Evolutionary conservation across 768 basidiomycete species (phyloP), one percentile per base, ranked within the genome.

Genomic region (Mycena galericulata): DNA sequence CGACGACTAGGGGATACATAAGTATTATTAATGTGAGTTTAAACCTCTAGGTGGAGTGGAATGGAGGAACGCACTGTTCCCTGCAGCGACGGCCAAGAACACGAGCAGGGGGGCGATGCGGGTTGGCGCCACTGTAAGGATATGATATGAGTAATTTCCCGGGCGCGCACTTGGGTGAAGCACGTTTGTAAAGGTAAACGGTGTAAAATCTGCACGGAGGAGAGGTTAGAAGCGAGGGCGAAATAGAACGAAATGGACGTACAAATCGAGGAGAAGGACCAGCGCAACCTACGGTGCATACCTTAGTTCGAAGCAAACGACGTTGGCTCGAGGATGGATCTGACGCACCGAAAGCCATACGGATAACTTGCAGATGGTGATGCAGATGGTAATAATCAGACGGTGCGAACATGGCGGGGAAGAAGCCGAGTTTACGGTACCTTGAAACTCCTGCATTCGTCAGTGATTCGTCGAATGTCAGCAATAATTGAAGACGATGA

Each of bases 391-490:
- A 36, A 36, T 7, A 36, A 7, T 36, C 17, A 12, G 29, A 49
- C 8, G 26, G 24, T 34, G 3, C 10, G 29, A n/a, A 47, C 15
- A 10, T 18, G 32, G 11, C n/a, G 14, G 29, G 22, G 15, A 17
- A 17, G 22, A 49, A 49, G 9, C 12, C 12, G 32, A 49, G 9
- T n/a, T n/a, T 5, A 20, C 36, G n/a, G 36, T 63, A 55, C 62
- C 62, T 65, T 65, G 64, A 65, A 65, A 29, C 64, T 65, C 64
- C 64, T 65, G 17, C 12, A 46, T n/a, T 12, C 15, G n/a, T 4
- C 12, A 22, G 14, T 4, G n/a, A n/a, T 30, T 45, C 8, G 30
- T 8, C 26, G 30, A 12, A 41, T 6, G 18, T 8, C 2, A 24
- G 38, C 10, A 1, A 12, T 30, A 3, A 12, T 8, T n/a, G 22